phyloP scores from a whole-genome alignment of 345 rosid species.

The Bruguiera gymnorhiza region DNA sequence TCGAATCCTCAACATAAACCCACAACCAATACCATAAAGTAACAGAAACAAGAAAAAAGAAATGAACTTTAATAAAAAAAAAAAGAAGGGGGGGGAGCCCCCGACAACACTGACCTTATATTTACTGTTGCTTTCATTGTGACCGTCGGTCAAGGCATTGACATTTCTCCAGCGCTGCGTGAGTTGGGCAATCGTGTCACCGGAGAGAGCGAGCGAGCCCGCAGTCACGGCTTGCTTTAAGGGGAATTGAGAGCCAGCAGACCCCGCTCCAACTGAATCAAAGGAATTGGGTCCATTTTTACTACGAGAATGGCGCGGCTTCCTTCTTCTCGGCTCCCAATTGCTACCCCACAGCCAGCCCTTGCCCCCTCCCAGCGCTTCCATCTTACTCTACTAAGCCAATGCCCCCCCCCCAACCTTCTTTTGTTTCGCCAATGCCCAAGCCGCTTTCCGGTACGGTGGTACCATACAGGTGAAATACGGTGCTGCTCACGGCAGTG shows the following conservation, averaged over 20 bases:
- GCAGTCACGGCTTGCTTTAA: conserved; percentile 81
- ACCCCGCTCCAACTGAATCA: conserved; percentile 36
- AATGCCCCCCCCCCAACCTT: no score
- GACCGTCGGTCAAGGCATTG: conserved; percentile 18
- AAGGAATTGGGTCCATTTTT: conserved; percentile 42
- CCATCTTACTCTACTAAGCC: conserved; percentile 29
- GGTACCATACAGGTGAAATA: no score
- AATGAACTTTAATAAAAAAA: background rate
- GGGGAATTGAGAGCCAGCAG: conserved; percentile 56
- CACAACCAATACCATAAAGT: background rate
- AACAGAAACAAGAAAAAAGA: background rate
- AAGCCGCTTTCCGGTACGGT: no score
- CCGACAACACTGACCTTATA: conserved; percentile 24
- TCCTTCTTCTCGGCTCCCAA: conserved; percentile 24
- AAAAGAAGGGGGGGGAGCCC: background rate
- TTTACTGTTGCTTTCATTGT: conserved; percentile 2
- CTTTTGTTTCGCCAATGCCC: no score
- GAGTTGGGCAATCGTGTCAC: conserved; percentile 79
- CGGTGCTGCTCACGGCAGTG: no score
- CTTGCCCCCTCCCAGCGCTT: conserved; percentile 47
- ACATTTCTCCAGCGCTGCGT: conserved; percentile 43
- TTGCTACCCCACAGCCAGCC: conserved; percentile 67
- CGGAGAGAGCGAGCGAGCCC: conserved; percentile 68
- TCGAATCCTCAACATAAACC: no score
- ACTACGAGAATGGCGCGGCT: conserved; percentile 27